A percentile compares a stretch with the other conserved stretches of the same genome.
These are phyloP conservation scores for Fusarium incarnatum DNA, from an alignment of 2,329 filamentous ascomycete species.

Conservation along the genomic window DNA sequence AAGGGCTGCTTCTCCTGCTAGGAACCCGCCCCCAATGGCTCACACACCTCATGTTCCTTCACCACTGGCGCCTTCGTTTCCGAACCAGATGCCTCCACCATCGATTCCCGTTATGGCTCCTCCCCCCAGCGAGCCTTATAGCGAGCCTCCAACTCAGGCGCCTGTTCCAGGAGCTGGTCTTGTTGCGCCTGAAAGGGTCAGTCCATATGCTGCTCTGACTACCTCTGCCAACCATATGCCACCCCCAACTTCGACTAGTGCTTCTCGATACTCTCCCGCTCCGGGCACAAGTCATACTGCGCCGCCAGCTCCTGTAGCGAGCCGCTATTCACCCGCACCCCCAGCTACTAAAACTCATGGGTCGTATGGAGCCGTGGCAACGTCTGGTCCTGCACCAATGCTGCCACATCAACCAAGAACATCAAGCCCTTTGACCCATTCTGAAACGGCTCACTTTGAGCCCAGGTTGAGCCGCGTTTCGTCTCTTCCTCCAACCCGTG, in stretches of 20 bases:
- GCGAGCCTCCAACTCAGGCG: slow-evolving; percentile 21
- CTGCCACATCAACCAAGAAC: slow-evolving; percentile 72
- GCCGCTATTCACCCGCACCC: slow-evolving; percentile 66
- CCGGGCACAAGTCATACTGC: slow-evolving; percentile 46
- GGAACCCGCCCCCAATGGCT: slow-evolving; percentile 46
- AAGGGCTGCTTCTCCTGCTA: slow-evolving; percentile 57
- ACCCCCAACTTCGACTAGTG: slow-evolving; percentile 49
- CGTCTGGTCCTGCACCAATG: slow-evolving; percentile 57
- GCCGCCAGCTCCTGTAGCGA: slow-evolving; percentile 57
- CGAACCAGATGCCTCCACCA: slow-evolving; percentile 39
- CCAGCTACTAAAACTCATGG: slow-evolving; percentile 55
- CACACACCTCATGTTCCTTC: slow-evolving; percentile 43
- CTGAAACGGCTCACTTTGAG: slow-evolving; percentile 70
- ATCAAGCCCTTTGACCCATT: slow-evolving; percentile 74
- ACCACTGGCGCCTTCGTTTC: slow-evolving; percentile 41
- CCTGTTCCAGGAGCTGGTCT: slow-evolving; percentile 51
- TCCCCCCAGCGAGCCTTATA: slow-evolving; percentile 20
- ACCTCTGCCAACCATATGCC: slow-evolving; percentile 50
- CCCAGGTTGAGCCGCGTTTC: slow-evolving; percentile 65
- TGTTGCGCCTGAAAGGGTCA: slow-evolving; percentile 65
- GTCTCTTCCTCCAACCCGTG: slow-evolving; percentile 70
- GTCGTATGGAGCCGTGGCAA: slow-evolving; percentile 54
- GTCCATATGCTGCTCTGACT: slow-evolving; percentile 64
- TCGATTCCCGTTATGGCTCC: slow-evolving; percentile 22
- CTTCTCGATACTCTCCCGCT: slow-evolving; percentile 72